Base-by-base conservation (phyloP, 352 stramenopile species). In the Globisporangium camurandrum region DNA sequence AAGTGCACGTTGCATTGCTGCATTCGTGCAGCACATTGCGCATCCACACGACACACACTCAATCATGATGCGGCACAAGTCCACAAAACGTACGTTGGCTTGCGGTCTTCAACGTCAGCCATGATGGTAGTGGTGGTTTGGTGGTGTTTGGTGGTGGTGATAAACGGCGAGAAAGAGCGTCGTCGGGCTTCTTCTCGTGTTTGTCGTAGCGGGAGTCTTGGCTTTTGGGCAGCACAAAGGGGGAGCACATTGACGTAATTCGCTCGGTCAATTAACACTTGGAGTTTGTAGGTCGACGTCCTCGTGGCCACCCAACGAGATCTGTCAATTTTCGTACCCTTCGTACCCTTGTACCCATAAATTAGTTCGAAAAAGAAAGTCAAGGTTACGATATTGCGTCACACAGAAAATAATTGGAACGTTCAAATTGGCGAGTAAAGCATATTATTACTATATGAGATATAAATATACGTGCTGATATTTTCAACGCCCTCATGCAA, bases 101-200 rank as follows among this genome's bases (percentile, higher is more conserved):
- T 84, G 65, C 75, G 76, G 64, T 92, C 75, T 59, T 92, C 80
- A 39, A 49, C 27, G 66, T 92, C 80, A 78, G 80, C 69, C 80
- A 89, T 92, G 59, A 54, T 37, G 43, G 43, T 49, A n/a, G 42
- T 47, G 24, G 43, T 37, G 27, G 43, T n/a, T n/a, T 49, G 43
- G 43, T 49, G 43, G 43, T 38, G 6, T 16, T 31, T n/a, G n/a
- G n/a, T n/a, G n/a, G n/a, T n/a, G n/a, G n/a, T n/a, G n/a, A n/a
- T n/a, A n/a, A n/a, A n/a, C n/a, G 23, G 23, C 22, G 41, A 22
- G 41, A 14, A 26, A 26, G 14, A n/a, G 22, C 19, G 31, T 38
- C 16, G 17, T 38, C 27, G 17, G 14, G 33, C 33, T 31, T 59
- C 49, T 49, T 37, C 36, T 57, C 28, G 58, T 37, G 59, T 66